Conservation (phyloP, 2,329 filamentous ascomycete species). For the Ophiostoma populinum region DNA sequence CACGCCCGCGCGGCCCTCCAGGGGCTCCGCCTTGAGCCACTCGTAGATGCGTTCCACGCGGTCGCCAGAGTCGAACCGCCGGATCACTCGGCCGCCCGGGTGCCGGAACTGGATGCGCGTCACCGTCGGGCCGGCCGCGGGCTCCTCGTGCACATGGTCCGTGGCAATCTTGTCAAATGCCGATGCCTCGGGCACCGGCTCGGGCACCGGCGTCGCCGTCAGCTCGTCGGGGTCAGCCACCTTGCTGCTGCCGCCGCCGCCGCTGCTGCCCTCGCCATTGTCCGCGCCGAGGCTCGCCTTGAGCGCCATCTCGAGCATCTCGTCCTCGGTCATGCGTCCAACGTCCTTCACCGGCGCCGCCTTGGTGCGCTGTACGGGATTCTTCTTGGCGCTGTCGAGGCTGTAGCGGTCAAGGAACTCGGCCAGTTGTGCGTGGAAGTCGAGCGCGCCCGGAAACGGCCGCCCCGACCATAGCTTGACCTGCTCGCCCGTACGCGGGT, state of each 20-base stretch:
- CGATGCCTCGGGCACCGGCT: too few species aligned
- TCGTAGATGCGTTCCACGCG: constrained; percentile 75
- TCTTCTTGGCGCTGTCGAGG: constrained; percentile 72
- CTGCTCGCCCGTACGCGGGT: constrained; percentile 89
- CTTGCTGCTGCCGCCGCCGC: constrained; percentile 27
- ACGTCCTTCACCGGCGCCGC: constrained; percentile 50
- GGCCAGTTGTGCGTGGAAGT: constrained; percentile 81
- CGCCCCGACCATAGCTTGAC: constrained; percentile 89
- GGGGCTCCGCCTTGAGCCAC: constrained; percentile 80
- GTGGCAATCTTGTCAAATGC: constrained; percentile 59
- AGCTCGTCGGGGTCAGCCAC: constrained; percentile 73
- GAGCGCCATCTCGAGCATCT: constrained; percentile 89
- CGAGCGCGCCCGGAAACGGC: constrained; percentile 51
- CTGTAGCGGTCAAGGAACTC: constrained; percentile 98
- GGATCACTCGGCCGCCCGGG: constrained; percentile 67
- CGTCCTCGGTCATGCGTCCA: constrained; percentile 84
- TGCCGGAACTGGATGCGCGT: constrained; percentile 90
- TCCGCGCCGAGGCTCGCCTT: constrained; percentile 55
- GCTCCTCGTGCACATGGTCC: constrained; percentile 60
- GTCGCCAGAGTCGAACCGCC: constrained; percentile 65
- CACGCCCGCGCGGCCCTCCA: constrained; percentile 61
- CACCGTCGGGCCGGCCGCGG: constrained; percentile 40
- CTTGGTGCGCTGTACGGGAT: constrained; percentile 73
- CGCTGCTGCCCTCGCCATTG: constrained; percentile 14
- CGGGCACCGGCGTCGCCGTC: constrained; percentile 32